Percentiles rank a stretch among this genome's conserved stretches.
phyloP scores from a whole-genome alignment of 139 green algal genomes.

The Chlamydomonas eustigma region DNA sequence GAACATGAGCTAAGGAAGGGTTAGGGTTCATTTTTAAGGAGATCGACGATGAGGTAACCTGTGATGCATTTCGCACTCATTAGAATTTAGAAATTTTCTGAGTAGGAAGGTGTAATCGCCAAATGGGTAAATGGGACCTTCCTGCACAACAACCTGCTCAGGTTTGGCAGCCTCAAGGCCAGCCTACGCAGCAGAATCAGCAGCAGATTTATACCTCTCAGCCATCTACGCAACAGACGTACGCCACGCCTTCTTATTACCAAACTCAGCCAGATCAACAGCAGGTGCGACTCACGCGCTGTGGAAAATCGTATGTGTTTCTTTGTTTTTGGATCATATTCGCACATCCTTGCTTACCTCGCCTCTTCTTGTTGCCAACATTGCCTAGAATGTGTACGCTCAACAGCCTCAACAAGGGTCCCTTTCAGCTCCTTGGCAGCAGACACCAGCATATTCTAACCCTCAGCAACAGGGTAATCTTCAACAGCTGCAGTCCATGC shows the following conservation, averaged over 20 bases:
- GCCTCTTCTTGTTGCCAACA: neutral
- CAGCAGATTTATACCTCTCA: neutral
- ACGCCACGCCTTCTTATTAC: neutral
- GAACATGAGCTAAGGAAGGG: too few relatives aligned
- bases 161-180: slow-evolving; percentile 1
- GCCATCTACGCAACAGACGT: neutral
- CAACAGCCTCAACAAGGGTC: neutral
- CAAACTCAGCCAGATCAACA: neutral
- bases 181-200: neutral
- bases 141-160: neutral
- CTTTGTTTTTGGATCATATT: neutral
- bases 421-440: neutral
- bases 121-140: neutral
- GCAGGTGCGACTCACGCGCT: neutral
- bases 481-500: neutral
- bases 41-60: too few relatives aligned
- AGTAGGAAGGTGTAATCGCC: too few relatives aligned
- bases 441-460: slow-evolving; percentile 1
- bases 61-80: too few relatives aligned
- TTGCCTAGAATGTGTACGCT: too few relatives aligned
- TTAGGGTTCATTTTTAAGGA: too few relatives aligned
- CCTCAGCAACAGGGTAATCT: neutral
- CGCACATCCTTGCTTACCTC: neutral
- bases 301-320: neutral
- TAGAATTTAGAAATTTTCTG: too few relatives aligned